A percentile compares a stretch with the other conserved stretches of the same genome.
Conservation (phyloP, 352 stramenopile genomes). For the Pythium pectinolyticum region DNA sequence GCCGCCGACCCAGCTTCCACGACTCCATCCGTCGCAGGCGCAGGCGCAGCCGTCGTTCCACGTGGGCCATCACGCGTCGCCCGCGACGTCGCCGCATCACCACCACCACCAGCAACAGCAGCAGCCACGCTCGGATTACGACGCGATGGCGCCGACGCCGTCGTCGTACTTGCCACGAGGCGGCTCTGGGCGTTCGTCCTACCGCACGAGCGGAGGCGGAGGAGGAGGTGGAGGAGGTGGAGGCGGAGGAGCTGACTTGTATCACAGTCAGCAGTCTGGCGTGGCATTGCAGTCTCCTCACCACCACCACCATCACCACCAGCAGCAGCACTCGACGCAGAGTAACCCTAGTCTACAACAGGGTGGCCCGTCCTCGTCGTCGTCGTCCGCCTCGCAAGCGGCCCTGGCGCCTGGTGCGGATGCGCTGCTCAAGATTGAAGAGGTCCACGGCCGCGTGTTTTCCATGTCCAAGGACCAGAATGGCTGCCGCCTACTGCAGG, state of each 20-base stretch:
- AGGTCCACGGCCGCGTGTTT: slow-evolving; percentile 80
- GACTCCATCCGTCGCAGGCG: slow-evolving; percentile 7
- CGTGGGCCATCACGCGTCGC: slow-evolving; percentile 18
- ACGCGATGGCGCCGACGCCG: slow-evolving; percentile 7
- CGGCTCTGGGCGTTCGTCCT: slow-evolving; percentile 5
- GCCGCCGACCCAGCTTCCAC: too few species aligned
- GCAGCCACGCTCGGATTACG: slow-evolving; percentile 8
- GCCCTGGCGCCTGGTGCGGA: slow-evolving; percentile 4
- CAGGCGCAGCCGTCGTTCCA: slow-evolving; percentile 20
- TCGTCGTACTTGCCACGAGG: slow-evolving; percentile 19
- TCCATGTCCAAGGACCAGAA: slow-evolving; percentile 96
- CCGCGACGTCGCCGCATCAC: slow-evolving; percentile 20
- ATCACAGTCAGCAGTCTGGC: slow-evolving; percentile 6
- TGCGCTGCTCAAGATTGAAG: slow-evolving; percentile 52
- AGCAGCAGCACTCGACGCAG: too few species aligned
- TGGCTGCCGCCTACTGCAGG: slow-evolving; percentile 95
- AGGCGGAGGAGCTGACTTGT: too few species aligned
- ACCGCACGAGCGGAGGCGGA: slow-evolving; percentile 9
- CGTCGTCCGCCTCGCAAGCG: background rate
- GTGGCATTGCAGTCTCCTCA: slow-evolving; percentile 7
- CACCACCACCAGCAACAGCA: slow-evolving; percentile 11
- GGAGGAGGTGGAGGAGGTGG: too few species aligned
- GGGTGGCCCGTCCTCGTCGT: too few species aligned
- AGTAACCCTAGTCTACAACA: too few species aligned
- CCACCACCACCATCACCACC: slow-evolving; percentile 12